These are phyloP conservation scores for Ambrosia trifida DNA, from an alignment of 129 eudicot genomes.

Conservation along the genomic window DNA sequence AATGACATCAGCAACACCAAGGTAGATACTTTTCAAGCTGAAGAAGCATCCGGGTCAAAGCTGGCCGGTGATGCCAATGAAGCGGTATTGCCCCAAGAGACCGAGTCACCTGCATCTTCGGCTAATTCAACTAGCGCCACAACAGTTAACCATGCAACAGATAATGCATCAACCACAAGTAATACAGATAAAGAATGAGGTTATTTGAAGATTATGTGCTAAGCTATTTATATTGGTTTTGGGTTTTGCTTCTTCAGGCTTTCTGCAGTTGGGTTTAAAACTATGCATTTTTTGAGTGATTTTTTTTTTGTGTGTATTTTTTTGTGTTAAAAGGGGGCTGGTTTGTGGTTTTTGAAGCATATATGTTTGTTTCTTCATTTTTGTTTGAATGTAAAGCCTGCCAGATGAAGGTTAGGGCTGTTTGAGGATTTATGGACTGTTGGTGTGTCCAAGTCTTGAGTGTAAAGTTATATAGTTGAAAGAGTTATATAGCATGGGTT, in stretches of 20 bases:
- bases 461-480: constrained; percentile 38
- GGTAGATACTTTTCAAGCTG: neutral
- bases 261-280: neutral
- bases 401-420: constrained; percentile 11
- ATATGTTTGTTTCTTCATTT: constrained; percentile 20
- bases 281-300: neutral
- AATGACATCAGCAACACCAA: constrained; percentile 4
- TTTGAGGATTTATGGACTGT: constrained; percentile 26
- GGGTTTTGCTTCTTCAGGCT: neutral
- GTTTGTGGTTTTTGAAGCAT: constrained; percentile 15
- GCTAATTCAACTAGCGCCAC: neutral
- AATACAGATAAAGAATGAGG: constrained; percentile 16
- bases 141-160: constrained; percentile 23
- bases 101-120: neutral
- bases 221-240: constrained; percentile 6
- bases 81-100: neutral
- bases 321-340: neutral
- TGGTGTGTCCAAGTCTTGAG: constrained; percentile 25
- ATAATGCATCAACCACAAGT: constrained; percentile 22
- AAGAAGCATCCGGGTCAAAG: neutral
- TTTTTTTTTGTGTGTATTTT: neutral
- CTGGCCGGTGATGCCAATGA: neutral
- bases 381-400: constrained; percentile 21
- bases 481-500: constrained; percentile 19
- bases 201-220: neutral